Conservation (phyloP, 345 rosid genomes). For the Zanthoxylum bungeanum region DNA sequence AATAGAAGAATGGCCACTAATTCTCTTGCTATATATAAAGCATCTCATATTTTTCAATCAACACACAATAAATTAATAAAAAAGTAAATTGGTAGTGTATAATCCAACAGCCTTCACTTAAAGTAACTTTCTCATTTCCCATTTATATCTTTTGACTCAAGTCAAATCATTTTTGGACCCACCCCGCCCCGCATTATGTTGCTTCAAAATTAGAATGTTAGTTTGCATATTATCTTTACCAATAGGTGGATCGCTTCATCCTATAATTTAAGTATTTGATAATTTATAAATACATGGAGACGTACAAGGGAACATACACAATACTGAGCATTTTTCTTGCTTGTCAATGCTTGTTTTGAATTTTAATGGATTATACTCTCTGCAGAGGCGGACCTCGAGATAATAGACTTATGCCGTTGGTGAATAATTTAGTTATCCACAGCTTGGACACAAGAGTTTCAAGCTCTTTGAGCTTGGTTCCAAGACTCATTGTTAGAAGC, state of each 20-base stretch:
- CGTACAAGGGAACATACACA: too few relatives aligned
- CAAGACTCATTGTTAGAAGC: too few relatives aligned
- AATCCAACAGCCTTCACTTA: constrained; percentile 7
- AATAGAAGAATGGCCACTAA: not conserved
- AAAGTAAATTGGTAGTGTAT: not conserved
- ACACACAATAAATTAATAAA: constrained; percentile 3
- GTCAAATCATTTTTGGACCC: constrained; percentile 8
- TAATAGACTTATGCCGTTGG: too few relatives aligned
- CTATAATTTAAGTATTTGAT: too few relatives aligned
- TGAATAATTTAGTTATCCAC: too few relatives aligned
- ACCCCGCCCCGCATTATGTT: not conserved
- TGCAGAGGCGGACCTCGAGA: too few relatives aligned
- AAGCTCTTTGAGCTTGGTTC: too few relatives aligned
- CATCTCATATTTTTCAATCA: not conserved
- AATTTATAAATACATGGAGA: too few relatives aligned
- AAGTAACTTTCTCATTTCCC: constrained; percentile 18
- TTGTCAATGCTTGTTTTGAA: not conserved
- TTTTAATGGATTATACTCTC: not conserved
- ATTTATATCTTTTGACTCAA: constrained; percentile 12
- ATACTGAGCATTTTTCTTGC: not conserved
- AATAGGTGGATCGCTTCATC: too few relatives aligned
- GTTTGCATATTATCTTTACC: not conserved
- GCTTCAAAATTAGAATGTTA: not conserved
- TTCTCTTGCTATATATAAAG: constrained; percentile 19
- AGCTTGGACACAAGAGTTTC: too few relatives aligned